phyloP scores from a whole-genome alignment of 2,329 filamentous ascomycete species.

The Fusarium sublunatum region DNA sequence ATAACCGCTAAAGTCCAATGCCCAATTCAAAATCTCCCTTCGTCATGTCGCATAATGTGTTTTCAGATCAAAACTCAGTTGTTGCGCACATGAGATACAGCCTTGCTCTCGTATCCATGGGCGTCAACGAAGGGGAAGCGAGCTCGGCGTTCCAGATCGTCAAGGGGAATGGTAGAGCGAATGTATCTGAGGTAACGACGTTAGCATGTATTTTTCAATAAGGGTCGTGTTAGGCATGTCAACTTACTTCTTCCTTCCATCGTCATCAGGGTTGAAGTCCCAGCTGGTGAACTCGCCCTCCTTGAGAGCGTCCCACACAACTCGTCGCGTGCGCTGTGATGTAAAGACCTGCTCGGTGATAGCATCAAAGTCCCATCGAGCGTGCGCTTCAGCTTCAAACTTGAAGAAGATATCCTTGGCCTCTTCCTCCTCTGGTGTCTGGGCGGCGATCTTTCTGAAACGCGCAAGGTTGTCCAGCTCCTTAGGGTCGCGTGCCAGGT shows the following conservation, averaged over 20 bases:
- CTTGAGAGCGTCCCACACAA: conserved; percentile 84
- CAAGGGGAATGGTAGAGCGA: conserved; percentile 82
- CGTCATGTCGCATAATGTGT: conserved; percentile 19
- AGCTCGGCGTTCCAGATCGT: conserved; percentile 81
- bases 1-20: conserved; percentile 23
- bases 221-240: conserved; percentile 3
- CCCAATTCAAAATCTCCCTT: conserved; percentile 1
- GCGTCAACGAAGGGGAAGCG: conserved; percentile 75
- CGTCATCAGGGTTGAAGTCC: conserved; percentile 83
- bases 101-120: conserved; percentile 61
- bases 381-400: conserved; percentile 78
- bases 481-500: conserved; percentile 78
- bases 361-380: conserved; percentile 82
- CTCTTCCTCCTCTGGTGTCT: conserved; percentile 59
- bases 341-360: conserved; percentile 80
- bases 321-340: conserved; percentile 81
- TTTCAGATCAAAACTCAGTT: conserved; percentile 1
- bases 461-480: conserved; percentile 80
- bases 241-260: conserved; percentile 73
- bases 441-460: conserved; percentile 53
- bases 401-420: conserved; percentile 65
- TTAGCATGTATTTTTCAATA: conserved; percentile 44
- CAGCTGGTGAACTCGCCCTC: conserved; percentile 81
- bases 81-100: conserved; percentile 53
- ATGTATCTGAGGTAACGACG: conserved; percentile 73